Base-by-base conservation (phyloP, 768 basidiomycete genomes). In the Auricularia heimuer region DNA sequence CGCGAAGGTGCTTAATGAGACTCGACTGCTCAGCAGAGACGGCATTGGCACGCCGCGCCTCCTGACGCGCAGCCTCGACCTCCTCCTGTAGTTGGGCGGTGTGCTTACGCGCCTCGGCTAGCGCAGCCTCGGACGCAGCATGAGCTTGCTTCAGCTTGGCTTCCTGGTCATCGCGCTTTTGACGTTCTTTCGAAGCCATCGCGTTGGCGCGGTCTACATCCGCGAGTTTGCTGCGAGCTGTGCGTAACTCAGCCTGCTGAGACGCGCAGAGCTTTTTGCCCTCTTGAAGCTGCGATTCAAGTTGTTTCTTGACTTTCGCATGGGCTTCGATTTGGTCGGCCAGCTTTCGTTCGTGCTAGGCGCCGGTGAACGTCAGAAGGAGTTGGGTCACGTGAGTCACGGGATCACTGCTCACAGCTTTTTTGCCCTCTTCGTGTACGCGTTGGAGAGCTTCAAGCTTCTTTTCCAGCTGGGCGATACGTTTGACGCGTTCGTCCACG, bases 251-350 rank as follows among this genome's bases (percentile, higher is more conserved):
- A 0, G 77, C 73, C 69, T 88, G 83, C 65, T 88, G 86, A 0
- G 76, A 67, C 0, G 73, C 66, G 18, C 76, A 74, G 21, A 73
- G 64, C 69, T 81, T 84, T 73, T 83, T 88, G 66, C 85, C 75
- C 61, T 88, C 88, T 47, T 85, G 83, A 3, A 88, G 68, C 47
- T 84, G 82, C n/a, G 73, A 67, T 36, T 89, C 88, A 54, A 85
- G 81, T 65, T 86, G 85, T 70, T 83, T 87, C 78, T 82, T 86
- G 65, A 85, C 78, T 69, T 85, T 88, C 51, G 88, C 85, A 3
- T 79, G 65, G 6, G 80, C 81, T 3, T 85, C 85, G 8, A 74
- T 64, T 12, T 83, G 79, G 39, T 89, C 89, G 0, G 75, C 56
- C n/a, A 83, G 67, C 66, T 89, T 85, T 2, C 74, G 73, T 70